Conservation (phyloP, 768 basidiomycete species). For the Russula sp. region DNA sequence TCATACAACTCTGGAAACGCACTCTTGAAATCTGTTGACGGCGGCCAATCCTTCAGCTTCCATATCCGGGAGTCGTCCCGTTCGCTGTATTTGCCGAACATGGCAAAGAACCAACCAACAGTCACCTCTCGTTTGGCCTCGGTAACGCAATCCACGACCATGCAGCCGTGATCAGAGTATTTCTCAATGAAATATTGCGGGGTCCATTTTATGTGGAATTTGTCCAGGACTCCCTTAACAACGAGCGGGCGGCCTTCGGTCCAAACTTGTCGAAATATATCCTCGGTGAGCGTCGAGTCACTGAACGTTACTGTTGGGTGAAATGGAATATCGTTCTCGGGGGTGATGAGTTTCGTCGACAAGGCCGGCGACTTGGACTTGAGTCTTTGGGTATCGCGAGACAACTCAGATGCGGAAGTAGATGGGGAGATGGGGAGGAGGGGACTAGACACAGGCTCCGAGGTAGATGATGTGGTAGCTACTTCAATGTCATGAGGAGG, state of each 20-base stretch:
- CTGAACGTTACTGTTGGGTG: conserved; percentile 43
- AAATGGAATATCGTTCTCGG: conserved; percentile 33
- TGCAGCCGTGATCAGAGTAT: conserved; percentile 56
- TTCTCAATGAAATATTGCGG: conserved; percentile 73
- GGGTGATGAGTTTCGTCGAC: background rate
- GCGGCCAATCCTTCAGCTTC: conserved; percentile 82
- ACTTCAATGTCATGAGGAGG: conserved; percentile 12
- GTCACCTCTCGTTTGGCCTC: conserved; percentile 16
- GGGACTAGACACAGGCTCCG: conserved; percentile 17
- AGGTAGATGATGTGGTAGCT: conserved; percentile 17
- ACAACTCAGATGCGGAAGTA: conserved; percentile 19
- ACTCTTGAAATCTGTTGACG: conserved; percentile 74
- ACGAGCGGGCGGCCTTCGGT: conserved; percentile 66
- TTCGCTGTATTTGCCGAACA: conserved; percentile 17
- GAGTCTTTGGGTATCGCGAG: conserved; percentile 4
- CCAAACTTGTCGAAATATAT: conserved; percentile 68
- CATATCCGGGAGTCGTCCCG: conserved; percentile 49
- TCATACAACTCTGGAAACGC: conserved; percentile 80
- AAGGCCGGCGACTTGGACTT: conserved; percentile 13
- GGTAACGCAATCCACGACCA: conserved; percentile 42
- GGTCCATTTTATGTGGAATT: conserved; percentile 70
- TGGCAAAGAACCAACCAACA: conserved; percentile 19
- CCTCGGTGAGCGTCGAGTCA: conserved; percentile 47
- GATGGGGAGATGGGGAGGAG: conserved; percentile 21
- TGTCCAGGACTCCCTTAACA: conserved; percentile 58